Percentiles rank a stretch among this genome's conserved stretches.
Conservation (phyloP, 1,284 basidiomycete genomes). For the Moesziomyces antarcticus region DNA sequence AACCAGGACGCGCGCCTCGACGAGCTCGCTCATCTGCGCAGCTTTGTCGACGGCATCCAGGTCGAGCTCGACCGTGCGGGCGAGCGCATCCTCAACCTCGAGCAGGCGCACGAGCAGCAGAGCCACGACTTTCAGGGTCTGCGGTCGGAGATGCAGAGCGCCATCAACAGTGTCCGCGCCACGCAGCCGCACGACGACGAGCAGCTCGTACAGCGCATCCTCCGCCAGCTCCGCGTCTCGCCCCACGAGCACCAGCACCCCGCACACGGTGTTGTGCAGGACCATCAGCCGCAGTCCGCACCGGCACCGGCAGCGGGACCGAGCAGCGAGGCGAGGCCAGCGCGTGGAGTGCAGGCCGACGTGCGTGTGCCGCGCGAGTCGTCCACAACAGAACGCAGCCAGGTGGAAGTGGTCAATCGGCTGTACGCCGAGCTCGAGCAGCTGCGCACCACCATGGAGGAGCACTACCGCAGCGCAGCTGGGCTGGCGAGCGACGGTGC, state of each 20-base stretch:
- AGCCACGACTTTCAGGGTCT: slow-evolving; percentile 44
- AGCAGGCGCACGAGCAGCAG: slow-evolving; percentile 48
- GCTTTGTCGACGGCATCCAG: slow-evolving; percentile 51
- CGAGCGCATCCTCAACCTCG: slow-evolving; percentile 46
- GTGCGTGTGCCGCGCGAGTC: too few species aligned
- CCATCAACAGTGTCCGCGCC: slow-evolving; percentile 29
- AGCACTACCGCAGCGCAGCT: slow-evolving; percentile 32
- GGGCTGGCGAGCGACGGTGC: background rate
- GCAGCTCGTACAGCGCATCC: slow-evolving; percentile 27
- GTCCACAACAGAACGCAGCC: slow-evolving; percentile 7
- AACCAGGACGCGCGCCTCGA: slow-evolving; percentile 41
- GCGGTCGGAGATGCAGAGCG: slow-evolving; percentile 38
- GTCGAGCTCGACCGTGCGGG: slow-evolving; percentile 47
- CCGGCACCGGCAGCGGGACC: background rate
- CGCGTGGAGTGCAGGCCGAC: background rate
- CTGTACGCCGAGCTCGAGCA: slow-evolving; percentile 48
- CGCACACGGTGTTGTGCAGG: background rate
- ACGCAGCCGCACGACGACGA: slow-evolving; percentile 13
- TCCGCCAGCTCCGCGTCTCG: slow-evolving; percentile 22
- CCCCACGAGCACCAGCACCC: slow-evolving; percentile 2
- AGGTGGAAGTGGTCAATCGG: slow-evolving; percentile 38
- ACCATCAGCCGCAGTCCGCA: background rate
- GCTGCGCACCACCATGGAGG: slow-evolving; percentile 38
- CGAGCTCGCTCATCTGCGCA: slow-evolving; percentile 45
- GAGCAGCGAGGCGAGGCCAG: background rate